Conservation (phyloP, 2,329 filamentous ascomycete species). For the Scolecobasidium constrictum region DNA sequence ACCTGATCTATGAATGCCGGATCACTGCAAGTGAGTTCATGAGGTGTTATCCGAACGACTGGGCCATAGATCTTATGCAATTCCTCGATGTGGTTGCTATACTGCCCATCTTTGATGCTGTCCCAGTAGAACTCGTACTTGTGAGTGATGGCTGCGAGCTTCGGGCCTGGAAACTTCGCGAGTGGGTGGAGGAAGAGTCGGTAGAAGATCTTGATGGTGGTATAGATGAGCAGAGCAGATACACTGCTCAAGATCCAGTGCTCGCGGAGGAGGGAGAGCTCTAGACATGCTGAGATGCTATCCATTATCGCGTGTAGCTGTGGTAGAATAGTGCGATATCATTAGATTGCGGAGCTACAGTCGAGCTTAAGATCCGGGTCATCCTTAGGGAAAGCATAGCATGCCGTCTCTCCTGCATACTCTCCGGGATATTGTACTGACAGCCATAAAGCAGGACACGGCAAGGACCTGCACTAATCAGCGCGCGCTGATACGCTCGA, state of each 20-base stretch:
- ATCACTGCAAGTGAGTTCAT: conserved; percentile 17
- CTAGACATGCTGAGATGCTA: no score
- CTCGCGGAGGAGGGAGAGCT: no score
- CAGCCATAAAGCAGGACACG: no score
- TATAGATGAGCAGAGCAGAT: conserved; percentile 7
- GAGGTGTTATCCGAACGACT: conserved; percentile 16
- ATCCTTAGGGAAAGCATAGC: no score
- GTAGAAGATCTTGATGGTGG: conserved; percentile 13
- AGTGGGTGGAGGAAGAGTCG: conserved; percentile 17
- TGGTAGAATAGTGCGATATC: no score
- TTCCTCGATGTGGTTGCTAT: conserved; percentile 17
- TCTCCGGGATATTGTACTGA: no score
- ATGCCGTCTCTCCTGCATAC: no score
- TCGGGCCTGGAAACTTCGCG: conserved; percentile 18
- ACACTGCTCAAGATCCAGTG: background rate
- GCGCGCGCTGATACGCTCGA: no score
- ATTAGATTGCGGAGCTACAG: no score
- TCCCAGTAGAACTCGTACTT: conserved; percentile 21
- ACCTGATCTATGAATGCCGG: conserved; percentile 21
- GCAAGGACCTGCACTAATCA: no score
- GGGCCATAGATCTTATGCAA: conserved; percentile 19
- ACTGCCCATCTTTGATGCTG: conserved; percentile 16
- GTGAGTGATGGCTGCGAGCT: conserved; percentile 16
- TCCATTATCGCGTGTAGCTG: no score
- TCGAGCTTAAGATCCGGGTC: no score